These are phyloP conservation scores for Coniferiporia sulphurascens DNA, from an alignment of 1,284 basidiomycete species.

Conservation along the genomic window DNA sequence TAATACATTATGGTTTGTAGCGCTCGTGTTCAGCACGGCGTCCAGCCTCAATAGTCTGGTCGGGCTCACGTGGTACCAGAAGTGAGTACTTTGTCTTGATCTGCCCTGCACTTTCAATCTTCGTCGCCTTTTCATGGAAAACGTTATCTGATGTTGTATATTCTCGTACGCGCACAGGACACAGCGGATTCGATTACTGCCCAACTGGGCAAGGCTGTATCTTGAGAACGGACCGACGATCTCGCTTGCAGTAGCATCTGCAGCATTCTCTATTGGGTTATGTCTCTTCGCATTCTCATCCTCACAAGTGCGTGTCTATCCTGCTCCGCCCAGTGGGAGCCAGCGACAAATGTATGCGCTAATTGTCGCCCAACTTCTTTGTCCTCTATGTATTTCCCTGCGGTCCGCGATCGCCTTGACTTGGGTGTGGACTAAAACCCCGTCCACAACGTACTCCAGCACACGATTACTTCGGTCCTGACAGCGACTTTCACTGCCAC, in stretches of 20 bases:
- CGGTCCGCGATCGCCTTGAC: too few relatives aligned
- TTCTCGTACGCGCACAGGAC: neutral
- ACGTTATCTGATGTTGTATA: too few relatives aligned
- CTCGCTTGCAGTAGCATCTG: neutral
- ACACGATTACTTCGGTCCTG: too few relatives aligned
- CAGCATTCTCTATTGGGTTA: neutral
- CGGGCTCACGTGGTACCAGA: conserved; percentile 3
- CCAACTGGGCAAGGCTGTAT: neutral
- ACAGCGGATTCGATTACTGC: neutral
- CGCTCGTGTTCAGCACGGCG: conserved; percentile 26
- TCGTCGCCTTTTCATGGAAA: too few relatives aligned
- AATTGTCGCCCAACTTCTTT: neutral
- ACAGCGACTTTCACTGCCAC: neutral
- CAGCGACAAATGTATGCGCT: neutral
- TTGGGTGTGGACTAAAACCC: neutral
- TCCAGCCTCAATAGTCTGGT: conserved; percentile 24
- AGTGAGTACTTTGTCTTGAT: neutral
- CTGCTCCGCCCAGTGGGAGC: too few relatives aligned
- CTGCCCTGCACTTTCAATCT: neutral
- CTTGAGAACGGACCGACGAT: neutral
- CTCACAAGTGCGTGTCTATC: neutral
- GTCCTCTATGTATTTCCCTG: neutral
- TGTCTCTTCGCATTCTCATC: neutral
- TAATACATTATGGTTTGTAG: conserved; percentile 24
- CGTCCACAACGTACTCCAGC: too few relatives aligned